Evolutionary conservation across 768 basidiomycete genomes (phyloP).

Genomic region (Leccinum arenicola): DNA sequence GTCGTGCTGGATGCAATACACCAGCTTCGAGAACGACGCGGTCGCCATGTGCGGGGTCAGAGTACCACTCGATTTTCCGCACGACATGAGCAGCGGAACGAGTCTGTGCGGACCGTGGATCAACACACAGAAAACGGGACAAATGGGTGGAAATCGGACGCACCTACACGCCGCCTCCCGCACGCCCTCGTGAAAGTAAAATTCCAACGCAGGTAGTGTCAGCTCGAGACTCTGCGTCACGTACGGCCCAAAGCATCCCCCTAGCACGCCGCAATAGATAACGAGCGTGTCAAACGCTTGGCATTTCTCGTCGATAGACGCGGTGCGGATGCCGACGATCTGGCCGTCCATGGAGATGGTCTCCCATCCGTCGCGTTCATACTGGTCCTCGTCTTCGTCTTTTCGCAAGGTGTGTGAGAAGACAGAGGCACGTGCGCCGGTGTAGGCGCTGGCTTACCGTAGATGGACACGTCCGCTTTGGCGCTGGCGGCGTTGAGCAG

Average conservation of each 20-base stretch:
- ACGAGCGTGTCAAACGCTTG: conserved; percentile 87
- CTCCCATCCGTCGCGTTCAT: conserved; percentile 75
- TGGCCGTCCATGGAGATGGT: conserved; percentile 77
- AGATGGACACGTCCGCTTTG: conserved; percentile 77
- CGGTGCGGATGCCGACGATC: conserved; percentile 73
- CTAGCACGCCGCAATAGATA: conserved; percentile 71
- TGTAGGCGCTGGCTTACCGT: conserved; percentile 40
- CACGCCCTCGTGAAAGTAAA: conserved; percentile 85
- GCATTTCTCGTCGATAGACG: conserved; percentile 82
- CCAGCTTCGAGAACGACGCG: conserved; percentile 64
- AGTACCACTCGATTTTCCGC: conserved; percentile 62
- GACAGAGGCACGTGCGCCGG: not conserved
- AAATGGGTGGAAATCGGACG: conserved; percentile 21
- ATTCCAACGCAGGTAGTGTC: conserved; percentile 64
- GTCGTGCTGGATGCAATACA: conserved; percentile 63
- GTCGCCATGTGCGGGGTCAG: conserved; percentile 67
- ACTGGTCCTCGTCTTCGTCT: conserved; percentile 52
- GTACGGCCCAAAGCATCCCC: conserved; percentile 67
- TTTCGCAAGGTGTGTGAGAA: conserved; percentile 24
- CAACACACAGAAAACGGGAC: too few relatives aligned
- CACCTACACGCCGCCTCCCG: conserved; percentile 75
- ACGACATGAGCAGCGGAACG: conserved; percentile 65
- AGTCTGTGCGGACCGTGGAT: conserved; percentile 41
- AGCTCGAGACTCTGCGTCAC: conserved; percentile 69
- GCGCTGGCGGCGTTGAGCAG: conserved; percentile 71